Conservation (phyloP, 176 grass and related monocot genomes). For the Avena insularis region DNA sequence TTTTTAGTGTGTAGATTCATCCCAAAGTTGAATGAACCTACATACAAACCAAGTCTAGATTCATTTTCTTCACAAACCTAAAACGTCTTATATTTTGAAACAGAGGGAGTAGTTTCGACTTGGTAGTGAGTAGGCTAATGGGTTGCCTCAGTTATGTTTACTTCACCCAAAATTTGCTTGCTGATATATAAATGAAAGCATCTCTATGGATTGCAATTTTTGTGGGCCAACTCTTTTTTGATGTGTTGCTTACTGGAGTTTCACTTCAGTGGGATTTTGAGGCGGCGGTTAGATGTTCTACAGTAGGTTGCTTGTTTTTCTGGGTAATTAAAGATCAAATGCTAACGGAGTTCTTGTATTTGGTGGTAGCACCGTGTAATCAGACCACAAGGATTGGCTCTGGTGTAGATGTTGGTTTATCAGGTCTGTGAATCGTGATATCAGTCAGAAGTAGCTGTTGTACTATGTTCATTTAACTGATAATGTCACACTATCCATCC, state of each 20-base stretch:
- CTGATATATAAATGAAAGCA: not conserved
- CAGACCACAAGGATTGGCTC: not conserved
- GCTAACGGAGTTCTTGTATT: constrained; percentile 12
- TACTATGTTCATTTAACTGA: not conserved
- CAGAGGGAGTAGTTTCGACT: not conserved
- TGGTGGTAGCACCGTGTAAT: not conserved
- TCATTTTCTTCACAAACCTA: too few species aligned
- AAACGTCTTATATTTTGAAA: too few species aligned
- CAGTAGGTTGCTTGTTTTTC: not conserved
- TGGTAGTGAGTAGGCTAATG: not conserved
- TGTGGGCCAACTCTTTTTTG: not conserved
- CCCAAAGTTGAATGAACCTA: too few species aligned
- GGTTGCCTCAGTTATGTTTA: not conserved
- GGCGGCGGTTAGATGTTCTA: constrained; percentile 3
- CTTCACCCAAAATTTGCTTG: not conserved
- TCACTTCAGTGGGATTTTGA: not conserved
- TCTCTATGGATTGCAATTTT: not conserved
- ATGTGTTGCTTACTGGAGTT: constrained; percentile 5
- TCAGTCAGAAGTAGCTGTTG: constrained; percentile 13
- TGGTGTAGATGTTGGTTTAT: not conserved
- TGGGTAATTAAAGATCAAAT: constrained; percentile 8
- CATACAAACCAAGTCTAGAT: too few species aligned
- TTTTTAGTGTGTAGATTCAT: too few species aligned
- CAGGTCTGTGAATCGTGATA: constrained; percentile 5
- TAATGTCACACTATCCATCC: not conserved